Evolutionary conservation across 2,329 filamentous ascomycete genomes (phyloP).

Genomic region (Pestalotiopsis sp.): DNA sequence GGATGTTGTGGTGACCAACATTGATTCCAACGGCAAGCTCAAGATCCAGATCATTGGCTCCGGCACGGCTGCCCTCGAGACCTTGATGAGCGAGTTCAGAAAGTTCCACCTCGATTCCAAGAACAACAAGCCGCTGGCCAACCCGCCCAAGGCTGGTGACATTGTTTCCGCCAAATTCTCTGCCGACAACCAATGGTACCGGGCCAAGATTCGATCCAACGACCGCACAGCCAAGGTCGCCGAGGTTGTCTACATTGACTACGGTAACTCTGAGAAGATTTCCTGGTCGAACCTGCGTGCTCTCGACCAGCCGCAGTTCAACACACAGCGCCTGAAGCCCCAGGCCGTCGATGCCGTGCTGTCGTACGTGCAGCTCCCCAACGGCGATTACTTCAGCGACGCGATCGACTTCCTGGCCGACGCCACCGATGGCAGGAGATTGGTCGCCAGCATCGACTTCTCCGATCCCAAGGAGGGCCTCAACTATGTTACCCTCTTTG

Average conservation of each 20-base stretch:
- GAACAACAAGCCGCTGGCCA: constrained; percentile 72
- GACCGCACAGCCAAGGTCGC: constrained; percentile 86
- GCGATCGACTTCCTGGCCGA: constrained; percentile 75
- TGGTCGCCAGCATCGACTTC: constrained; percentile 90
- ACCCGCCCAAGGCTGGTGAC: constrained; percentile 86
- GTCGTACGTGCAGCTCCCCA: constrained; percentile 86
- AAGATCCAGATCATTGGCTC: constrained; percentile 91
- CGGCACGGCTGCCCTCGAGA: constrained; percentile 81
- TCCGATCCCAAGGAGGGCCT: constrained; percentile 76
- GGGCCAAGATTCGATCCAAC: constrained; percentile 85
- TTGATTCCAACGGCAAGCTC: constrained; percentile 77
- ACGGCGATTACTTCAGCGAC: constrained; percentile 81
- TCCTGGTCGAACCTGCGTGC: constrained; percentile 82
- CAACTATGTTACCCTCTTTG: constrained; percentile 85
- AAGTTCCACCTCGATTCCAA: constrained; percentile 84
- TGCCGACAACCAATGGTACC: constrained; percentile 91
- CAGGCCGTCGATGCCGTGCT: constrained; percentile 87
- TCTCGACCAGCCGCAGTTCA: constrained; percentile 79
- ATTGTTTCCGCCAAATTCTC: constrained; percentile 89
- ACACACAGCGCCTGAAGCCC: constrained; percentile 75
- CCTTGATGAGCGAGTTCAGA: constrained; percentile 87
- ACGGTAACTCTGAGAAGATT: constrained; percentile 88
- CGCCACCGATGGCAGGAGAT: constrained; percentile 69
- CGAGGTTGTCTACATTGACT: constrained; percentile 94
- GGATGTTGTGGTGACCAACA: constrained; percentile 88